Evolutionary conservation across 352 stramenopile species (phyloP).

Genomic region (Phytophthora sp.): DNA sequence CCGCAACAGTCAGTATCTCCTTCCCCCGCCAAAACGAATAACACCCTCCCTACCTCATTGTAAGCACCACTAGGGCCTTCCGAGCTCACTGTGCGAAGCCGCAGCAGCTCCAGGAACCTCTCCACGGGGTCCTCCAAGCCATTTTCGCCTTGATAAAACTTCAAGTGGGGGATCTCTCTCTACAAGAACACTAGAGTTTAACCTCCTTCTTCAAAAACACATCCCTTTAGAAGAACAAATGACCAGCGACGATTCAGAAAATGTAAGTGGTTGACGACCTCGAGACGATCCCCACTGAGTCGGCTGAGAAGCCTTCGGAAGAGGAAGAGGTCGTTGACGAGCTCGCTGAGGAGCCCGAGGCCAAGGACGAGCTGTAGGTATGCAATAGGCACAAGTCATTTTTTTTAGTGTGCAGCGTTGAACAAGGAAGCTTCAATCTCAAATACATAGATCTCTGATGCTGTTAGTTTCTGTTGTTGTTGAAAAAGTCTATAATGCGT

Average conservation of each 20-base stretch:
- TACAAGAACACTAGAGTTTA: constrained; percentile 4
- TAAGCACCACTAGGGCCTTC: constrained; percentile 77
- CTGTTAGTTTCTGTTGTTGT: neutral
- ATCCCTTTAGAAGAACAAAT: constrained; percentile 31
- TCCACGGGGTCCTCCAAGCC: constrained; percentile 41
- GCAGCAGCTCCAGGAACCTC: constrained; percentile 82
- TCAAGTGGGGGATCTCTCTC: constrained; percentile 2
- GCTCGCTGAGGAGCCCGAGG: constrained; percentile 55
- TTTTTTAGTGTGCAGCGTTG: neutral
- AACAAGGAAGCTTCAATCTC: constrained; percentile 3
- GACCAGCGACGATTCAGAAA: too few species aligned
- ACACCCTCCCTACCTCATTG: constrained; percentile 38
- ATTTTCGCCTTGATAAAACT: constrained; percentile 11
- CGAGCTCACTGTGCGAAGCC: constrained; percentile 79
- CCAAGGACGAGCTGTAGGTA: constrained; percentile 61
- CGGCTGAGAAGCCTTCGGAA: constrained; percentile 14
- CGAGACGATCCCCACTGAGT: constrained; percentile 30
- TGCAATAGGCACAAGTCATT: constrained; percentile 11
- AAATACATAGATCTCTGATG: constrained; percentile 31
- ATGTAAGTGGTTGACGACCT: constrained; percentile 35
- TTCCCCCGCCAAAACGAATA: neutral
- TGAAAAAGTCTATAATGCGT: too few species aligned
- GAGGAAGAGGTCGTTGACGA: constrained; percentile 52
- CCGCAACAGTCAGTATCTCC: neutral
- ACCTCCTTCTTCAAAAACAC: neutral